Conservation (phyloP, 805 yeast genomes). For the Candida pseudoglaebosa region DNA sequence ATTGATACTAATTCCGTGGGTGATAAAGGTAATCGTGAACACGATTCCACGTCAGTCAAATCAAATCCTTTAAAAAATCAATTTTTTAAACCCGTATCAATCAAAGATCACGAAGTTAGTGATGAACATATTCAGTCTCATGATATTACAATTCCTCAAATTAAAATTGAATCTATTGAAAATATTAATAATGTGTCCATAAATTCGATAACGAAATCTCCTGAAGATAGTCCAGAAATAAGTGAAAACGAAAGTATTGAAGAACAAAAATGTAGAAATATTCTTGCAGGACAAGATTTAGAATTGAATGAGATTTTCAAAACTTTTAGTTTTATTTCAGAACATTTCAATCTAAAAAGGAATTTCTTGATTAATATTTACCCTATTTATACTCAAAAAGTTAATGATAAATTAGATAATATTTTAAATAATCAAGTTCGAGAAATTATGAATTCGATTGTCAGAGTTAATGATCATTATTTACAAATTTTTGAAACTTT, state of each 20-base stretch:
- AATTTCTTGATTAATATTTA: slow-evolving; percentile 18
- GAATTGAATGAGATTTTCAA: slow-evolving; percentile 8
- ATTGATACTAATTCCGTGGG: background rate
- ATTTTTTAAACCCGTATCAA: slow-evolving; percentile 6
- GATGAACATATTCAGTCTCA: background rate
- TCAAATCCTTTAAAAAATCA: slow-evolving; percentile 1
- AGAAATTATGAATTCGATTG: slow-evolving; percentile 13
- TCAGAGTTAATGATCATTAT: slow-evolving; percentile 25
- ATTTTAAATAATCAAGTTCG: slow-evolving; percentile 16
- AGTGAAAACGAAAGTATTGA: slow-evolving; percentile 3
- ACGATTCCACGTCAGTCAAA: background rate
- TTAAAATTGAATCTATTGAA: slow-evolving; percentile 1
- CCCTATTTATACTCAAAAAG: slow-evolving; percentile 15
- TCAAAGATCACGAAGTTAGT: background rate
- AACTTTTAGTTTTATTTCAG: slow-evolving; percentile 15
- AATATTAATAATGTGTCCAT: background rate
- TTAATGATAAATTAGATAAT: slow-evolving; percentile 13
- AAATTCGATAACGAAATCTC: background rate
- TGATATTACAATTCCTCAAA: background rate
- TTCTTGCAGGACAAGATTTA: slow-evolving; percentile 8
- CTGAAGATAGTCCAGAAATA: slow-evolving; percentile 5
- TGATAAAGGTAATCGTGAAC: background rate
- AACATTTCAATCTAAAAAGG: slow-evolving; percentile 11
- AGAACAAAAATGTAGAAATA: background rate
- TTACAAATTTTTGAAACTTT: slow-evolving; percentile 32